Percentiles rank a stretch among this genome's conserved stretches.
Conservation (phyloP, 2,329 filamentous ascomycete species). For the Ophiostoma quercus region DNA sequence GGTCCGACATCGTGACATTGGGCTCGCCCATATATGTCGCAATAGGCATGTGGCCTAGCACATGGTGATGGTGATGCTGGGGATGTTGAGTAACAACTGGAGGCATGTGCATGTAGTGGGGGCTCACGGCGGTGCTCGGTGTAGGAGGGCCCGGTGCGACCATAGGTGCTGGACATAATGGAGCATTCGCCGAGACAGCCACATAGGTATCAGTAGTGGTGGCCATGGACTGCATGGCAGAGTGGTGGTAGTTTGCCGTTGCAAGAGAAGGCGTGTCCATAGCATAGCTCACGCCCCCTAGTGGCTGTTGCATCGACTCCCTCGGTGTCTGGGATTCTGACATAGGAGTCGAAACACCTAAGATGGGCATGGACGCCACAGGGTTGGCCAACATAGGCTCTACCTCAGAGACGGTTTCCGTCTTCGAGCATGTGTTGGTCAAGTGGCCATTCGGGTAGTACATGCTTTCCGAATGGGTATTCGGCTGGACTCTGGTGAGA, state of each 20-base stretch:
- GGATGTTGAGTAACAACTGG: neutral
- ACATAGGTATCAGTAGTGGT: neutral
- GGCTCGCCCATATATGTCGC: constrained; percentile 17
- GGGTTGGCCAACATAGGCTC: neutral
- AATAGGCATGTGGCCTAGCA: neutral
- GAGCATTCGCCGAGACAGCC: neutral
- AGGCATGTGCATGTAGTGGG: constrained; percentile 4
- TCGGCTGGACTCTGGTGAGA: constrained; percentile 27
- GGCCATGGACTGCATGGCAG: neutral
- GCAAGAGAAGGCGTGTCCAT: neutral
- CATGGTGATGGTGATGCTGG: constrained; percentile 6
- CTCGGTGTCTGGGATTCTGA: neutral
- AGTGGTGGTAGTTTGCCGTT: neutral
- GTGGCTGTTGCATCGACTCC: neutral
- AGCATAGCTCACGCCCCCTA: neutral
- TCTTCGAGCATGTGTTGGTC: neutral
- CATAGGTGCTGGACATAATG: neutral
- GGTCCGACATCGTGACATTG: constrained; percentile 35
- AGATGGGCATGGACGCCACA: neutral
- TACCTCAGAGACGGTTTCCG: neutral
- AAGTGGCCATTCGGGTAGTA: constrained; percentile 34
- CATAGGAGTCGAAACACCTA: neutral
- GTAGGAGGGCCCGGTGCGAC: neutral
- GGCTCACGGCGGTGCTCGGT: neutral
- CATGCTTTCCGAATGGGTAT: constrained; percentile 38